These are phyloP conservation scores for Ceratobasidium sp. DNA, from an alignment of 1,284 basidiomycete species.

Conservation along the genomic window DNA sequence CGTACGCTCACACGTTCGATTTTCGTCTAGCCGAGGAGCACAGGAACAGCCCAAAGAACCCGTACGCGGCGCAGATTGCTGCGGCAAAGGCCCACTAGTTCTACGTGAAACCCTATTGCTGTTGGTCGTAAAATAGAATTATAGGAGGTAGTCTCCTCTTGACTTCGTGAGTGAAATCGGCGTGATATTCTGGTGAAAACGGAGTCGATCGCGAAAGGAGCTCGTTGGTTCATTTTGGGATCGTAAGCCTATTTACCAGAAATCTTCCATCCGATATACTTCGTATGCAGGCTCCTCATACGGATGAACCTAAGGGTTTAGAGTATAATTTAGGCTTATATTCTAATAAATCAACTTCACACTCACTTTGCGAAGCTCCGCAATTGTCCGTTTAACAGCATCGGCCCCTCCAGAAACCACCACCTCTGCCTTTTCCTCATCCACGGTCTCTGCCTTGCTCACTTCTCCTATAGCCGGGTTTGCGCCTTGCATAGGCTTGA, in stretches of 20 bases:
- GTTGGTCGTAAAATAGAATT: conserved; percentile 38
- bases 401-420: conserved; percentile 34
- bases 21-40: conserved; percentile 69
- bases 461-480: conserved; percentile 46
- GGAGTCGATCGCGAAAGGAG: not conserved
- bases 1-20: not conserved
- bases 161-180: not conserved
- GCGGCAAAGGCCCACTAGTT: conserved; percentile 60
- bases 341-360: not conserved
- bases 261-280: conserved; percentile 46
- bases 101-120: conserved; percentile 8
- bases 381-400: conserved; percentile 32
- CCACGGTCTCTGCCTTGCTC: conserved; percentile 37
- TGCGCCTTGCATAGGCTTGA: conserved; percentile 42
- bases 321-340: not conserved
- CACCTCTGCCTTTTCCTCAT: conserved; percentile 45
- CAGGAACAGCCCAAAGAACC: conserved; percentile 81
- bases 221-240: not conserved
- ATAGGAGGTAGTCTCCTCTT: not conserved
- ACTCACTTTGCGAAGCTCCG: conserved; percentile 40
- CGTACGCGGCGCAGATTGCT: conserved; percentile 80
- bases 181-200: not conserved
- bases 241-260: conserved; percentile 11
- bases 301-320: conserved; percentile 32
- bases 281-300: conserved; percentile 48